A percentile compares a stretch with the other conserved stretches of the same genome.
phyloP scores from a whole-genome alignment of 139 green algal species.

The Microglena sp. region DNA sequence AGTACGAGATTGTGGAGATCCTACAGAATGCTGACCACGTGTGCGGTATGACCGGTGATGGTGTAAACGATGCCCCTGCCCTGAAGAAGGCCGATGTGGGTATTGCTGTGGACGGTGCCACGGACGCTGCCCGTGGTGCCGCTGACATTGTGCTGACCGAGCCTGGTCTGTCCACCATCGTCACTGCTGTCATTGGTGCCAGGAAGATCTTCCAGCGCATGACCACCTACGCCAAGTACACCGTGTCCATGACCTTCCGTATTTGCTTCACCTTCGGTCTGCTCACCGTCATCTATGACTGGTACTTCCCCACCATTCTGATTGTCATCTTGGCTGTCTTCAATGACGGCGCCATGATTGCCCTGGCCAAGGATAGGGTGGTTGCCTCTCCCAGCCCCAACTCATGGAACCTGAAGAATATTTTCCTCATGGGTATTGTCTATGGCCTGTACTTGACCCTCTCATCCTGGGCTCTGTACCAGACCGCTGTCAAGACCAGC shows the following conservation, averaged over 20 bases:
- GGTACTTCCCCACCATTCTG: conserved; percentile 74
- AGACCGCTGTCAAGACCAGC: conserved; percentile 33
- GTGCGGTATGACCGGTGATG: conserved; percentile 69
- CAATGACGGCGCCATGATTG: conserved; percentile 85
- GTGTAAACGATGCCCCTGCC: conserved; percentile 88
- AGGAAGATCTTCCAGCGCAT: conserved; percentile 88
- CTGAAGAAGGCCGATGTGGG: conserved; percentile 93
- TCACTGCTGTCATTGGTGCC: conserved; percentile 60
- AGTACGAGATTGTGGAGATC: conserved; percentile 74
- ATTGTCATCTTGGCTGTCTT: conserved; percentile 82
- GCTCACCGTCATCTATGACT: conserved; percentile 73
- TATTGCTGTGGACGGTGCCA: conserved; percentile 68
- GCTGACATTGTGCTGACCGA: conserved; percentile 72
- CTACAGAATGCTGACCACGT: conserved; percentile 63
- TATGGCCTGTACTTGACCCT: conserved; percentile 75
- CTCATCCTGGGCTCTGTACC: conserved; percentile 55
- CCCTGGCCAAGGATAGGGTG: conserved; percentile 70
- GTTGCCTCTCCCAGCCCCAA: conserved; percentile 48
- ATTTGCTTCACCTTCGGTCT: conserved; percentile 83
- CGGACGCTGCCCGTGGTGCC: conserved; percentile 69
- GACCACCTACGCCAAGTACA: conserved; percentile 81
- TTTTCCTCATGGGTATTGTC: conserved; percentile 67
- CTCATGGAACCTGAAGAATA: conserved; percentile 62
- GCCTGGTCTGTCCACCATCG: conserved; percentile 48
- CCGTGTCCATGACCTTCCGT: conserved; percentile 77